Conservation (phyloP, 2,329 filamentous ascomycete genomes). For the Colletotrichum sp. region DNA sequence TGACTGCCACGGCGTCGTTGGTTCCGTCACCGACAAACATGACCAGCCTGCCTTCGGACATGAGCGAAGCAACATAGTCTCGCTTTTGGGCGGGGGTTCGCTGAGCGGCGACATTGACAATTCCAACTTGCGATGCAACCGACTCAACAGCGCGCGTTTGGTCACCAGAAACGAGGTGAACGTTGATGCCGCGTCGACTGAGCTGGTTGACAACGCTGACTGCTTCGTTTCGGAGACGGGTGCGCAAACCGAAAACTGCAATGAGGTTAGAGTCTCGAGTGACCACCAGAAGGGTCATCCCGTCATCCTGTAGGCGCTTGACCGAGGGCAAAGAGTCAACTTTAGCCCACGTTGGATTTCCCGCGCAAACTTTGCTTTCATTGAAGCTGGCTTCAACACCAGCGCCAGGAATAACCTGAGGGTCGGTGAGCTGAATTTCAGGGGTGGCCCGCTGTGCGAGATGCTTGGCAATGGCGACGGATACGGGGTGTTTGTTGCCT, state of each 20-base stretch:
- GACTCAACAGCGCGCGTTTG: slow-evolving; percentile 50
- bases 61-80: slow-evolving; percentile 50
- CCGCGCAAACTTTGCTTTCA: slow-evolving; percentile 39
- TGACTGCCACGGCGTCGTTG: slow-evolving; percentile 67
- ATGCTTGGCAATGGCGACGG: slow-evolving; percentile 48
- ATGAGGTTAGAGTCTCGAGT: slow-evolving; percentile 31
- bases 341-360: slow-evolving; percentile 50
- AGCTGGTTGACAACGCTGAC: slow-evolving; percentile 48
- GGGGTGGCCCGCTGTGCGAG: slow-evolving; percentile 31
- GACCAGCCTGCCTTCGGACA: slow-evolving; percentile 36
- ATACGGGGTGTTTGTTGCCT: slow-evolving; percentile 56
- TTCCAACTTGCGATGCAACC: slow-evolving; percentile 48
- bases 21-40: slow-evolving; percentile 70
- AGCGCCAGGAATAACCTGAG: slow-evolving; percentile 43
- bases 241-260: slow-evolving; percentile 56
- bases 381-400: slow-evolving; percentile 41
- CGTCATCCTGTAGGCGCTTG: slow-evolving; percentile 20
- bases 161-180: slow-evolving; percentile 65
- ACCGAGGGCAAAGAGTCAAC: slow-evolving; percentile 26
- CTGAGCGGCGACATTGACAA: slow-evolving; percentile 46
- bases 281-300: slow-evolving; percentile 32
- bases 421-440: slow-evolving; percentile 15
- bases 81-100: slow-evolving; percentile 60
- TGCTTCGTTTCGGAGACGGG: slow-evolving; percentile 42
- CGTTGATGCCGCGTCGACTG: slow-evolving; percentile 46